These are phyloP conservation scores for Adenanthera pavonina DNA, from an alignment of 306 rosid species.

Conservation along the genomic window DNA sequence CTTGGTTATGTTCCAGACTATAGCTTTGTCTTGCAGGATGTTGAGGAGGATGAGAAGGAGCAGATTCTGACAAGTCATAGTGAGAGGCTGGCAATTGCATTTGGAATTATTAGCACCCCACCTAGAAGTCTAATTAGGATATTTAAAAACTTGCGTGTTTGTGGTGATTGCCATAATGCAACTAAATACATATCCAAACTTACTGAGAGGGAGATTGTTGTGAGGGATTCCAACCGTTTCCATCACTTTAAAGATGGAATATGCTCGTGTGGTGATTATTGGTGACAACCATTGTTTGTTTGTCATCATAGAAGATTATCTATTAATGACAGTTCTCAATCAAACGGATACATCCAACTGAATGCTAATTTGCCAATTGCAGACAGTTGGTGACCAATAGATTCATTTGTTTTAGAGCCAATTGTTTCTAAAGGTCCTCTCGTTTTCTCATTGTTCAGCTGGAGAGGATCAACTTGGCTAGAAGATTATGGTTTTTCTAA, in stretches of 20 bases:
- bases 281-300: conserved; percentile 32
- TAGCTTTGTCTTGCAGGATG: conserved; percentile 58
- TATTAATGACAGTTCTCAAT: neutral
- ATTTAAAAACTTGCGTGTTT: conserved; percentile 50
- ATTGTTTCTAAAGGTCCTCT: neutral
- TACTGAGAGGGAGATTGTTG: conserved; percentile 48
- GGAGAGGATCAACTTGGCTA: neutral
- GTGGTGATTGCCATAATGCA: conserved; percentile 53
- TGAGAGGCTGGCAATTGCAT: conserved; percentile 59
- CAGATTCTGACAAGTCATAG: conserved; percentile 56
- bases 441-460: conserved; percentile 4
- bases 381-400: neutral
- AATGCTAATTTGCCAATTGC: neutral
- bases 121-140: conserved; percentile 48
- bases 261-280: conserved; percentile 53
- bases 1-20: conserved; percentile 60
- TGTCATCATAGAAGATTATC: neutral
- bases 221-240: conserved; percentile 52
- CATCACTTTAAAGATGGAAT: conserved; percentile 50
- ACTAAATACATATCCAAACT: conserved; percentile 46
- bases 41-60: conserved; percentile 59
- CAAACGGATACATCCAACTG: neutral
- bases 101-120: conserved; percentile 56
- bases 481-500: neutral
- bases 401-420: neutral